A percentile compares a stretch with the other conserved stretches of the same genome.
Conservation (phyloP, 1,284 basidiomycete genomes). For the Rhodotorula mucilaginosa region DNA sequence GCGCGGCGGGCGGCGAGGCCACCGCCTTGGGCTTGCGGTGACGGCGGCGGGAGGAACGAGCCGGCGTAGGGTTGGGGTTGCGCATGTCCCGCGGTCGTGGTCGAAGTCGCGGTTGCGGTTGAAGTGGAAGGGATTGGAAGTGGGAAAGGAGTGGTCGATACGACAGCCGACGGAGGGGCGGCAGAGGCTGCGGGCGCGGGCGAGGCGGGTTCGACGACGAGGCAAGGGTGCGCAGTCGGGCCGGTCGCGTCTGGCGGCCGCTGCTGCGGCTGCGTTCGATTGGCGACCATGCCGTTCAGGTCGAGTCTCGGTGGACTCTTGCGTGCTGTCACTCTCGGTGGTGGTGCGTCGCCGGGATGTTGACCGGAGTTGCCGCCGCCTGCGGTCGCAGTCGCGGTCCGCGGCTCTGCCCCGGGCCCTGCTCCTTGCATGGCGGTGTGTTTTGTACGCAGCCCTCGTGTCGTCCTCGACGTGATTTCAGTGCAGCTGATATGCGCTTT, state of each 20-base stretch:
- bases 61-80: not conserved
- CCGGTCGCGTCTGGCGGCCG: not conserved
- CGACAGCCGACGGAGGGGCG: not conserved
- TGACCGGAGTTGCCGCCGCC: not conserved
- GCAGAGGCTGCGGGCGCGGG: constrained; percentile 5
- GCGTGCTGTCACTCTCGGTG: not conserved
- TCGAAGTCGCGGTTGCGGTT: not conserved
- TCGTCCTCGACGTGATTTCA: not conserved
- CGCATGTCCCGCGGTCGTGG: not conserved
- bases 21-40: constrained; percentile 5
- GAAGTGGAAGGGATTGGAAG: constrained; percentile 7
- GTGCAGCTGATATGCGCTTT: too few relatives aligned
- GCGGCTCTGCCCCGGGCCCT: too few relatives aligned
- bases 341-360: not conserved
- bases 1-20: constrained; percentile 37
- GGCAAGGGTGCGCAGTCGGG: not conserved
- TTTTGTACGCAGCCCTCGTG: not conserved
- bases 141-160: constrained; percentile 8
- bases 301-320: not conserved
- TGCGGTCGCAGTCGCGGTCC: not conserved
- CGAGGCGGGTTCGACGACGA: constrained; percentile 34
- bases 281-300: not conserved
- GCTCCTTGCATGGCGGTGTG: not conserved
- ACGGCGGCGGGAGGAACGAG: constrained; percentile 8
- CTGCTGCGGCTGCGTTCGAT: too few relatives aligned